Conservation (phyloP, 148 eudicot genomes). For the Diospyros kaki region DNA sequence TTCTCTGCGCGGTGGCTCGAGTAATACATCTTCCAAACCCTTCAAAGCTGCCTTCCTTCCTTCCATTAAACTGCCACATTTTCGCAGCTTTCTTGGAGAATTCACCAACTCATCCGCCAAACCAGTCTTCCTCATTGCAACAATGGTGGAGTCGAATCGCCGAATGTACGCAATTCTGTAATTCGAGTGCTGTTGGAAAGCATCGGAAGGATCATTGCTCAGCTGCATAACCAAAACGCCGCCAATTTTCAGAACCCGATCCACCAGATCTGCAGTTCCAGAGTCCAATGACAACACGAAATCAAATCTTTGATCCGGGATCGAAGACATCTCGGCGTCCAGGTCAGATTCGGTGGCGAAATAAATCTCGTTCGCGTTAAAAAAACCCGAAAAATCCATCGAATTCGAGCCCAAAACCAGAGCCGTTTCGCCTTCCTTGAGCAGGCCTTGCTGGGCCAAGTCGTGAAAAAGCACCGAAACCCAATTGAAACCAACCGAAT, state of each 20-base stretch:
- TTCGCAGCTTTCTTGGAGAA: slow-evolving; percentile 2
- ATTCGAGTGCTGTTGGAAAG: slow-evolving; percentile 5
- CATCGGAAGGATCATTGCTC: slow-evolving; percentile 20
- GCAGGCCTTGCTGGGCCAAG: slow-evolving; percentile 33
- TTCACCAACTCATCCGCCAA: neutral
- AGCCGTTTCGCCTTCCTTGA: slow-evolving; percentile 28
- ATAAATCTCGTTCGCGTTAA: slow-evolving; percentile 30
- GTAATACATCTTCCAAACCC: slow-evolving; percentile 35
- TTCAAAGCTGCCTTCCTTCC: slow-evolving; percentile 28
- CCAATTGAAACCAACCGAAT: slow-evolving; percentile 7
- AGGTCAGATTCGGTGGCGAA: slow-evolving; percentile 28
- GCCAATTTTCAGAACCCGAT: slow-evolving; percentile 19
- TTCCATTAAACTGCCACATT: slow-evolving; percentile 21
- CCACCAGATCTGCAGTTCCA: slow-evolving; percentile 6
- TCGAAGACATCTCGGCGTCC: neutral
- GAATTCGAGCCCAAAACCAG: slow-evolving; percentile 29
- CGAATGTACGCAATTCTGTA: slow-evolving; percentile 34
- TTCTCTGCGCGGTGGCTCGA: slow-evolving; percentile 32
- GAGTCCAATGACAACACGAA: slow-evolving; percentile 22
- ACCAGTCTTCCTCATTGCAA: slow-evolving; percentile 28
- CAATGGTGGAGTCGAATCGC: slow-evolving; percentile 23
- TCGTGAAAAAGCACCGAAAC: slow-evolving; percentile 31
- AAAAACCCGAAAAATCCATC: slow-evolving; percentile 16
- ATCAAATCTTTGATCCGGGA: slow-evolving; percentile 27
- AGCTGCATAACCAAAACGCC: slow-evolving; percentile 26